Evolutionary conservation across 2,329 filamentous ascomycete species (phyloP), one percentile per base, ranked within the genome.

Genomic region (Aspergillus glaucus): DNA sequence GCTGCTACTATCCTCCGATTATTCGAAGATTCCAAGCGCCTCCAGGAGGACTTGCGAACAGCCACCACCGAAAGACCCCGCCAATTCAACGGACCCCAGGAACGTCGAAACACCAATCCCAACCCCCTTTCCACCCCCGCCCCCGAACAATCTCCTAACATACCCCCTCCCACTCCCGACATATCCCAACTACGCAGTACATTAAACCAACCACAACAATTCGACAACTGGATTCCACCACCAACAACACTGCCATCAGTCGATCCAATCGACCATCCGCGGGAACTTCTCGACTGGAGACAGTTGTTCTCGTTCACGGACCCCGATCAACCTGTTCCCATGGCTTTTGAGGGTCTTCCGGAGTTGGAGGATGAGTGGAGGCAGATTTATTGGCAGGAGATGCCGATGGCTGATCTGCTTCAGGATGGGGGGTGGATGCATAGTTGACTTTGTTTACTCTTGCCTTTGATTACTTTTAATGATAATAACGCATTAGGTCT

Each of bases 351-450:
- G 44, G 65, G 66, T 17, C 54, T 71, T 3, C 63, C 66, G 4
- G 68, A 72, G 43, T 58, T 72, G 48, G 69, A 72, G 54, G 66
- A 72, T 37, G 70, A 73, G 55, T 73, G 70, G 70, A 64, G 70
- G n/a, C 68, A 72, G 50, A 65, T 73, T 7, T 73, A 73, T 47
- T 67, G 68, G 62, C 68, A 71, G 50, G 69, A 72, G 47, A 66
- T 67, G 1, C 68, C 66, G 2, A 67, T 72, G 65, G 62, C 68
- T 14, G 69, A 72, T 55, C 60, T 71, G 30, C 60, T 72, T 21
- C 65, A 66, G 44, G 68, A 72, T 49, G 65, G 65, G 21, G 62
- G 64, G 17, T 72, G 69, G 69, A 62, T 70, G 50, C 66, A 67
- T 15, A 17, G 37, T 12, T 40, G 17, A 40, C 10, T 4, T 17